Conservation (phyloP, 257 asterid genomes). For the Solanum stenotomum region DNA sequence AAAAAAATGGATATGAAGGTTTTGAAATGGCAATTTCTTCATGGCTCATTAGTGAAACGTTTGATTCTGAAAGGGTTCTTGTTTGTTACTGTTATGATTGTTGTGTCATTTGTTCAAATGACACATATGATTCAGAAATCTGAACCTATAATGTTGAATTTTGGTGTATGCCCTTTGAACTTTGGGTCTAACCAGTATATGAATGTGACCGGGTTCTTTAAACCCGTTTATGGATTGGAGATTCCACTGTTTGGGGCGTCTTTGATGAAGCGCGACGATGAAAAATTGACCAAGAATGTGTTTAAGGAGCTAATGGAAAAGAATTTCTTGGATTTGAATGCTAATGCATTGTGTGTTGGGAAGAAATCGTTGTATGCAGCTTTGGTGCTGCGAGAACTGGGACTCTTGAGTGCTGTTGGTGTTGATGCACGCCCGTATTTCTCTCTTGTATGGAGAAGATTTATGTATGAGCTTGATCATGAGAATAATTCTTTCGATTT, state of each 20-base stretch:
- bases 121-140: conserved; percentile 26
- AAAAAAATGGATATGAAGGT: conserved; percentile 38
- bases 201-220: conserved; percentile 19
- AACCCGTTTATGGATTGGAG: conserved; percentile 12
- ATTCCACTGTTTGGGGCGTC: conserved; percentile 19
- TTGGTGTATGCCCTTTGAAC: conserved; percentile 43
- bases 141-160: conserved; percentile 21
- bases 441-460: conserved; percentile 66
- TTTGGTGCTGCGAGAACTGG: conserved; percentile 51
- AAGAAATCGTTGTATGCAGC: conserved; percentile 46
- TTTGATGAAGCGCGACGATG: conserved; percentile 1
- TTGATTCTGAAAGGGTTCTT: conserved; percentile 42
- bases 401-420: conserved; percentile 41
- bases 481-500: conserved; percentile 57
- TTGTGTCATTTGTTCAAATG: conserved; percentile 39
- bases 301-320: conserved; percentile 49
- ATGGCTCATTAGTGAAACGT: conserved; percentile 45
- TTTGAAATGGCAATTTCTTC: conserved; percentile 41
- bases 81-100: conserved; percentile 43
- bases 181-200: conserved; percentile 17
- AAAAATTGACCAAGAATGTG: conserved; percentile 36
- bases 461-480: conserved; percentile 54
- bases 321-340: conserved; percentile 45
- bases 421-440: conserved; percentile 58
- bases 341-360: conserved; percentile 64